Percentiles rank a stretch among this genome's conserved stretches.
Conservation (phyloP, 257 asterid genomes). For the Solanum chaucha region DNA sequence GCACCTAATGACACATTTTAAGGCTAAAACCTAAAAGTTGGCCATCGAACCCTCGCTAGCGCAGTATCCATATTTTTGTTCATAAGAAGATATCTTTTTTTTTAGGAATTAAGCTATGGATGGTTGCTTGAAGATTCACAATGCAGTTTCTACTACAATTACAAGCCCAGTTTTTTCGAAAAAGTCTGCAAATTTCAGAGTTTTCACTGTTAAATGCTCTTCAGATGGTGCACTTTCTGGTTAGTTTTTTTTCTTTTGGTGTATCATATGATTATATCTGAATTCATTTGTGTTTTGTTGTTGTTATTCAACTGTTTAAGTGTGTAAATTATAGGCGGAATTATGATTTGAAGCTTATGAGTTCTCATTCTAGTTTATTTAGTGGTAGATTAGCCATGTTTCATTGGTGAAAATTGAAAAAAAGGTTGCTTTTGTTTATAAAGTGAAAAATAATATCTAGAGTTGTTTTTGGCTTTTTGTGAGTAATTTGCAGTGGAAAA, state of each 20-base stretch:
- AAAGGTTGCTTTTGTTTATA: background rate
- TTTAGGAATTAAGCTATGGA: background rate
- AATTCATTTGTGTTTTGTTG: background rate
- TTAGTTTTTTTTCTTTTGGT: background rate
- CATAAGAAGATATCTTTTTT: background rate
- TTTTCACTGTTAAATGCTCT: constrained; percentile 3
- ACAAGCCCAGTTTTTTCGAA: background rate
- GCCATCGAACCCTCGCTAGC: background rate
- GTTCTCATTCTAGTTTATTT: background rate
- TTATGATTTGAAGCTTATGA: background rate
- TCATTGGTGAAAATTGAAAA: background rate
- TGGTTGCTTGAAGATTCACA: background rate
- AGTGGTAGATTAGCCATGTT: background rate
- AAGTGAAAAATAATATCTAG: too few species aligned
- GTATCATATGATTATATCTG: background rate
- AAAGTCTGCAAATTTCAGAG: background rate
- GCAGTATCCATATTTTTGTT: background rate
- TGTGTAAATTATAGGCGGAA: background rate
- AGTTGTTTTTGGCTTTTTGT: background rate
- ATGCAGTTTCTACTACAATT: background rate
- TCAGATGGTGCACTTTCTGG: background rate
- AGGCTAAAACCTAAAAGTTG: too few species aligned
- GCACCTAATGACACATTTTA: too few species aligned
- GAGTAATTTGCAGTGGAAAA: background rate
- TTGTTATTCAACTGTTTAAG: background rate